Evolutionary conservation across 306 rosid genomes (phyloP), one percentile per base, ranked within the genome.

Genomic region (Casuarina cunninghamiana): DNA sequence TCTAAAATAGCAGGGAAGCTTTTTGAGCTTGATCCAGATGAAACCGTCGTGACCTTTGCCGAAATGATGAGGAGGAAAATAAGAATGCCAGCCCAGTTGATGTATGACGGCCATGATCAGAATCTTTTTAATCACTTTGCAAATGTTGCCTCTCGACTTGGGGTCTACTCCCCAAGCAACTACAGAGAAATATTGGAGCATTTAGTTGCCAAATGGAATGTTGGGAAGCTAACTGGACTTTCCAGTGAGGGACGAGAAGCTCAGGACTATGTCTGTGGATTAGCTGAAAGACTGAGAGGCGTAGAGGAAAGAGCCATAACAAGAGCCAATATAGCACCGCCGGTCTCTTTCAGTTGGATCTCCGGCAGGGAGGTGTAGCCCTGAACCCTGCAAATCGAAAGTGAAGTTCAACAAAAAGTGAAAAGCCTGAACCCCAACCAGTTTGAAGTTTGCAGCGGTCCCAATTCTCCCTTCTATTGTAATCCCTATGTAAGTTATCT

Each of bases 31-130:
- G 97, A 93, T 76, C 96, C 97, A 3, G 90, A 93, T 77, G 94
- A 89, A 13, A 89, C 94, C 2, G 88, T 93, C 0, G 3, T 82
- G 49, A 86, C 93, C 0, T 91, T 93, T 75, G 94, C 96, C 65
- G 91, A 91, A 83, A 91, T 93, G 96, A 93, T 93, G 98, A 89
- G 88, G 90, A 93, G 88, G 93, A 93, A 91, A 72, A 87, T 93
- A 39, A 73, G 91, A 10, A 93, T 93, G 97, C 96, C 98, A 21
- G 93, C 98, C 4, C 97, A 89, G 80, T 83, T 93, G 54, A 93
- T 93, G 97, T 91, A 84, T 35, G 98, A 93, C 58, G 97, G 98
- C 45, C 83, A 70, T 0, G 94, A 91, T 0, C 87, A 91, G 78
- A 81, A 83, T 76, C 88, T 93, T 48, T 93, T 93, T 11, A 88